phyloP scores from a whole-genome alignment of 108 stramenopile species.

The Discostella pseudostelligera region DNA sequence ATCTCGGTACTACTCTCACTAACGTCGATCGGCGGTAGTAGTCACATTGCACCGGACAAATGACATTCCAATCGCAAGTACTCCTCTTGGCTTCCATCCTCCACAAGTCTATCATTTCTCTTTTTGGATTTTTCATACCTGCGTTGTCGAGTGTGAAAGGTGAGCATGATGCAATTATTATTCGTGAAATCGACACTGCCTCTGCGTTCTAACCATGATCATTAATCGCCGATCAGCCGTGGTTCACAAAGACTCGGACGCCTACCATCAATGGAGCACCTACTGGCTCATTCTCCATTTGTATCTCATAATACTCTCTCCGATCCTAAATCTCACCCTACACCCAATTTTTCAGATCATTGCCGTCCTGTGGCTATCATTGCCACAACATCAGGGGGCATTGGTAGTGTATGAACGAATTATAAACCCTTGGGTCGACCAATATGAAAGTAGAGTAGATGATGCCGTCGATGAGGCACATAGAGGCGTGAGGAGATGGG shows the following conservation, averaged over 20 bases:
- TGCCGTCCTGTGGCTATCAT: slow-evolving; percentile 34
- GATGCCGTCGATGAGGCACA: slow-evolving; percentile 37
- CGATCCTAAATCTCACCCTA: slow-evolving; percentile 30
- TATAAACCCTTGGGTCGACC: slow-evolving; percentile 33
- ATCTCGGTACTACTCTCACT: too few relatives aligned
- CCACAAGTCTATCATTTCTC: slow-evolving; percentile 10
- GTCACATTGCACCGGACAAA: not conserved
- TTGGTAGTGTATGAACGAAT: slow-evolving; percentile 36
- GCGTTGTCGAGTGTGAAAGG: slow-evolving; percentile 45
- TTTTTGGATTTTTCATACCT: slow-evolving; percentile 44
- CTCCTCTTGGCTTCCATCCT: slow-evolving; percentile 17
- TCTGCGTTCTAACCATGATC: not conserved
- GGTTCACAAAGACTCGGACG: slow-evolving; percentile 38
- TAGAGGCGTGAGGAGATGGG: slow-evolving; percentile 21
- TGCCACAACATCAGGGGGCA: slow-evolving; percentile 46
- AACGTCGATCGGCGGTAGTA: too few relatives aligned
- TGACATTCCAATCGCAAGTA: slow-evolving; percentile 2
- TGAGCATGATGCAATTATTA: not conserved
- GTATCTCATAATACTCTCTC: slow-evolving; percentile 33
- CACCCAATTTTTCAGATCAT: slow-evolving; percentile 42
- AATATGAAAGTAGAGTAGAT: slow-evolving; percentile 36
- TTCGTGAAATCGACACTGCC: not conserved
- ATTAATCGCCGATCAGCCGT: slow-evolving; percentile 19
- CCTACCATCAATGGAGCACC: slow-evolving; percentile 40
- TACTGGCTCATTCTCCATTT: slow-evolving; percentile 48